Evolutionary conservation across 345 rosid species (phyloP), one percentile per base, ranked within the genome.

Genomic region (Hirschfeldia incana): DNA sequence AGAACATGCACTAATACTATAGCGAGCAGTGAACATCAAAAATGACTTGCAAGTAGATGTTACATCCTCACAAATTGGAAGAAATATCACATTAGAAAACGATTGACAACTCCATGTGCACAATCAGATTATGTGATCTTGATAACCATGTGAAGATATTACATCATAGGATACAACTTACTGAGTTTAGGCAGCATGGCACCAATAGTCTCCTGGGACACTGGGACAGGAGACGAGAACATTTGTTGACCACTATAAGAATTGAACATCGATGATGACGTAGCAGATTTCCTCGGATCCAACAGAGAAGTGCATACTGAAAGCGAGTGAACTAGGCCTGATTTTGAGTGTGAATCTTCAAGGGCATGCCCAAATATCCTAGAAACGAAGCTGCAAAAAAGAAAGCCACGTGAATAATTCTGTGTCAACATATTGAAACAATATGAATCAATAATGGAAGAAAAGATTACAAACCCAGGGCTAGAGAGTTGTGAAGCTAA

Each of bases 141-240:
- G 49, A 8, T 74, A 49, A 10, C 26, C 79, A 69, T 53, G 67
- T 70, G 67, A 42, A 75, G 17, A 55, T 75, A 64, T 55, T 64
- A 39, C 21, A 75, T 21, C 72, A 69, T 32, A 80, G 33, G 73
- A 70, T 55, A 73, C 30, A 64, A 84, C 97, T 86, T 80, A 96
- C 99, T 87, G 77, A 93, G 97, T 83, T 86, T 92, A 70, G 99
- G 99, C 73, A 96, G 87, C 99, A 96, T 93, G 62, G 99, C 99
- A 82, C 67, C 72, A 34, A 93, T 83, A 33, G 99, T 96, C 88
- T 96, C 97, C 53, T 86, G 86, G 86, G 89, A 86, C 74, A 96
- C 91, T 74, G 90, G 88, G 75, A 85, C 80, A 61, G 95, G 90
- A 83, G 91, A 77, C 83, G 87, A 97, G 10, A 85, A 90, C 86